Evolutionary conservation across 2,329 filamentous ascomycete species (phyloP).

Genomic region (Claviceps paspali): DNA sequence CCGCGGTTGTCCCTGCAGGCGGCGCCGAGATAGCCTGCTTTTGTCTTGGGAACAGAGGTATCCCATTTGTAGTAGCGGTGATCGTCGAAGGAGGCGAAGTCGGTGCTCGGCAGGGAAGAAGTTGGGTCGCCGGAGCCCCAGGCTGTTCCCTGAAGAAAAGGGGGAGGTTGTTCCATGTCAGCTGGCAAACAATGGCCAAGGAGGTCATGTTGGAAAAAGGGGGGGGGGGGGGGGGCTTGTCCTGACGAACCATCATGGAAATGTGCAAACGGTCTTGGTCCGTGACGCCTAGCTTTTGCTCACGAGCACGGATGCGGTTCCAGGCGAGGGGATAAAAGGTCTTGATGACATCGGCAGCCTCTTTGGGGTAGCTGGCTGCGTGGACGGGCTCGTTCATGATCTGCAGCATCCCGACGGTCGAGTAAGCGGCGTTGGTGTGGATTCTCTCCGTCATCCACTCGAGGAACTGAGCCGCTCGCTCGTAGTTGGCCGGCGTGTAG

Average conservation of each 20-base stretch:
- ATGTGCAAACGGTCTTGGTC: conserved; percentile 34
- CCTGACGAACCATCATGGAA: conserved; percentile 23
- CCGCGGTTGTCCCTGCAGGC: too few relatives aligned
- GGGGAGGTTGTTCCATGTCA: too few relatives aligned
- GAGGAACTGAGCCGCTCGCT: conserved; percentile 38
- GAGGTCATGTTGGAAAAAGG: too few relatives aligned
- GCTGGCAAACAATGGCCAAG: too few relatives aligned
- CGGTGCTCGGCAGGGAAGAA: too few relatives aligned
- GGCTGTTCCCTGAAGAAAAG: too few relatives aligned
- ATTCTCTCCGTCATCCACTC: conserved; percentile 37
- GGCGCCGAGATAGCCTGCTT: too few relatives aligned
- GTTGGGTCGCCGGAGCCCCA: too few relatives aligned
- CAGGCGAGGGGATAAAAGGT: conserved; percentile 13
- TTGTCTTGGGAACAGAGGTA: too few relatives aligned
- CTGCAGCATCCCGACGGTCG: conserved; percentile 43
- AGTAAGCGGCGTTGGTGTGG: conserved; percentile 30
- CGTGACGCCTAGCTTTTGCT: conserved; percentile 27
- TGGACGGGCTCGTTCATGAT: conserved; percentile 42
- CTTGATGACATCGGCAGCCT: conserved; percentile 13
- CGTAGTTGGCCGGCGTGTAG: conserved; percentile 40
- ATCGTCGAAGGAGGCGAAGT: too few relatives aligned
- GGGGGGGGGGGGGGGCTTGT: too few relatives aligned
- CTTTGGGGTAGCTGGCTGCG: conserved; percentile 12
- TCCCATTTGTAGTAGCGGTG: too few relatives aligned
- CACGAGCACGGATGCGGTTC: conserved; percentile 29